Percentiles rank a stretch among this genome's conserved stretches.
These are phyloP conservation scores for Codiaeum variegatum DNA, from an alignment of 441 rosid genomes.

Conservation along the genomic window DNA sequence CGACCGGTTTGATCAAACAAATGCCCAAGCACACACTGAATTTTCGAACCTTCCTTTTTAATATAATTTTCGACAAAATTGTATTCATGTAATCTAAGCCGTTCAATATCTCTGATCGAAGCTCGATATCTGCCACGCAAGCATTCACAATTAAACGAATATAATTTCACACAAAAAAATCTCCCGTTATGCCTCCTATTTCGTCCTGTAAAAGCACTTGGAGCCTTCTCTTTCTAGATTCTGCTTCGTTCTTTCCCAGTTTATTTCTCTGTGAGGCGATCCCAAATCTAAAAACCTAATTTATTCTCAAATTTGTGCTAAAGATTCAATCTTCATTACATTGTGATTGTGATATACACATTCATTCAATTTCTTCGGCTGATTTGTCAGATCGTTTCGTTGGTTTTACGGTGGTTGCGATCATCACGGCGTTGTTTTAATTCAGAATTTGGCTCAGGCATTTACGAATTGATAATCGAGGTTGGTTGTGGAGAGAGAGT, in stretches of 20 bases:
- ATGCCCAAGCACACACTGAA: too few species aligned
- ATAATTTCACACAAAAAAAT: neutral
- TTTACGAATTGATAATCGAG: neutral
- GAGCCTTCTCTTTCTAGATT: neutral
- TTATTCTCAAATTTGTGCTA: neutral
- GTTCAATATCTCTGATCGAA: too few species aligned
- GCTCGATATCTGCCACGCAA: too few species aligned
- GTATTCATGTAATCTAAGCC: too few species aligned
- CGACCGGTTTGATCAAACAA: too few species aligned
- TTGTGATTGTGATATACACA: neutral
- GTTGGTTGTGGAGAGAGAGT: neutral
- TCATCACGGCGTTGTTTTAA: neutral
- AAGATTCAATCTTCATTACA: slow-evolving; percentile 8
- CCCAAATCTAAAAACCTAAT: neutral
- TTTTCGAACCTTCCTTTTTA: too few species aligned
- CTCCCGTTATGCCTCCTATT: neutral
- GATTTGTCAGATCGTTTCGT: neutral
- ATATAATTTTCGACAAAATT: too few species aligned
- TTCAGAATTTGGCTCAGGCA: neutral
- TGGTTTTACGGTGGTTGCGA: neutral
- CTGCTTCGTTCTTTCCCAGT: neutral
- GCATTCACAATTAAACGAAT: too few species aligned
- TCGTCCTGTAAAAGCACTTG: neutral
- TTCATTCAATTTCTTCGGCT: neutral
- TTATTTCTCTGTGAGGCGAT: slow-evolving; percentile 2